Evolutionary conservation across 2,329 filamentous ascomycete genomes (phyloP).

Genomic region (Colletotrichum plurivorum): DNA sequence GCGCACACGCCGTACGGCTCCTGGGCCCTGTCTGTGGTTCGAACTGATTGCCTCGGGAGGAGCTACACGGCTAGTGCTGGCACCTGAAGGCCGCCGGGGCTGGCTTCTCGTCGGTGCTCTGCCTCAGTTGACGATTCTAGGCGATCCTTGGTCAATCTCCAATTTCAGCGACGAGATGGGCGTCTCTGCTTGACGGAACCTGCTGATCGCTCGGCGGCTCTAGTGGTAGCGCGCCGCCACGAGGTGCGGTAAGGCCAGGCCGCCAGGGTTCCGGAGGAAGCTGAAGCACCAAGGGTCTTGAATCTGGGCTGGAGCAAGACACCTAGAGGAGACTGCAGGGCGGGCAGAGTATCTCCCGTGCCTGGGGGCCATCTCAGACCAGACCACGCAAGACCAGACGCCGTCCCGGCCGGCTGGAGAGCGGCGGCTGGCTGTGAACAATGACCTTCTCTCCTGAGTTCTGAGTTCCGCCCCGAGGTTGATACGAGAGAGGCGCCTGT

Average conservation of each 20-base stretch:
- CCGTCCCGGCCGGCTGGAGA: conserved; percentile 20
- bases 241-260: conserved; percentile 21
- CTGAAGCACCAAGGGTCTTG: conserved; percentile 38
- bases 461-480: too few relatives aligned
- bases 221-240: conserved; percentile 27
- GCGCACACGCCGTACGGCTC: conserved; percentile 12
- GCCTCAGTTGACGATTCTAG: conserved; percentile 25
- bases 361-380: conserved; percentile 24
- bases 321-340: conserved; percentile 17
- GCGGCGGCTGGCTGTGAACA: conserved; percentile 1
- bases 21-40: conserved; percentile 36
- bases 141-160: conserved; percentile 36
- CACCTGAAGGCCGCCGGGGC: neutral
- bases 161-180: conserved; percentile 25
- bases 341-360: conserved; percentile 1
- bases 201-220: conserved; percentile 29
- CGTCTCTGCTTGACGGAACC: conserved; percentile 24
- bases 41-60: conserved; percentile 33
- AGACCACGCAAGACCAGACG: neutral
- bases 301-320: conserved; percentile 27
- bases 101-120: conserved; percentile 28
- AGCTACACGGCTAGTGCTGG: conserved; percentile 2
- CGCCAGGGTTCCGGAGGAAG: conserved; percentile 15
- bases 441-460: neutral
- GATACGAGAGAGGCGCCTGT: neutral